These are phyloP conservation scores for Teratosphaeria nubilosa DNA, from an alignment of 2,329 filamentous ascomycete species.

Conservation along the genomic window DNA sequence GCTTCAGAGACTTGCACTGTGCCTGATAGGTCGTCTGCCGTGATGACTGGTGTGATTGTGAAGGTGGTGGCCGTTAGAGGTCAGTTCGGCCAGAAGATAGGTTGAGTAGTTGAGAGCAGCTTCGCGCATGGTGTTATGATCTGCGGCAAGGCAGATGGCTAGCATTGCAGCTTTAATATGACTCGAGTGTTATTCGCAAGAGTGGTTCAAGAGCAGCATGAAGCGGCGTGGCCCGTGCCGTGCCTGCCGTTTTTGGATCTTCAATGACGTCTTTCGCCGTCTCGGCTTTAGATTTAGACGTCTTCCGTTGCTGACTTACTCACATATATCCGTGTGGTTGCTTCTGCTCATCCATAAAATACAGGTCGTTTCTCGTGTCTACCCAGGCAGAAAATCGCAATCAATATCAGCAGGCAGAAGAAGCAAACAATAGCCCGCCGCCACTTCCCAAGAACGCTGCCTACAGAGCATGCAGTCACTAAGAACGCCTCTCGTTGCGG, in stretches of 20 bases:
- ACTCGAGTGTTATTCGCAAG: too few species aligned
- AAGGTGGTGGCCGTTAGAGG: too few species aligned
- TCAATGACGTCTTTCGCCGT: background rate
- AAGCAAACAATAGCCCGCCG: background rate
- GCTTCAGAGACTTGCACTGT: too few species aligned
- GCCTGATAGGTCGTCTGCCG: too few species aligned
- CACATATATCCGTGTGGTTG: background rate
- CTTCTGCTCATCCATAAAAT: too few species aligned
- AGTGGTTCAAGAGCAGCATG: too few species aligned
- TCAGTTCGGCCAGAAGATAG: too few species aligned
- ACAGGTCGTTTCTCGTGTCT: background rate
- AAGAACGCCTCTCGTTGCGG: constrained; percentile 3
- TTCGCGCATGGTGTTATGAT: too few species aligned
- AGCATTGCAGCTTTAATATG: too few species aligned
- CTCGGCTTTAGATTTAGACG: background rate
- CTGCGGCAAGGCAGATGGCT: too few species aligned
- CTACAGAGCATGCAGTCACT: background rate
- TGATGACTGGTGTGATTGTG: too few species aligned
- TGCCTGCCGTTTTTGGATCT: background rate
- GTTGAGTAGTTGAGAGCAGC: too few species aligned
- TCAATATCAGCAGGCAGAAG: background rate
- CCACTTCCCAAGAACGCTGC: background rate
- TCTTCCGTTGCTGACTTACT: background rate
- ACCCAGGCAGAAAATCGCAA: background rate
- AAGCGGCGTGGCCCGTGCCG: background rate